Base-by-base conservation (phyloP, 768 basidiomycete genomes). In the Daedaleopsis sinensis region DNA sequence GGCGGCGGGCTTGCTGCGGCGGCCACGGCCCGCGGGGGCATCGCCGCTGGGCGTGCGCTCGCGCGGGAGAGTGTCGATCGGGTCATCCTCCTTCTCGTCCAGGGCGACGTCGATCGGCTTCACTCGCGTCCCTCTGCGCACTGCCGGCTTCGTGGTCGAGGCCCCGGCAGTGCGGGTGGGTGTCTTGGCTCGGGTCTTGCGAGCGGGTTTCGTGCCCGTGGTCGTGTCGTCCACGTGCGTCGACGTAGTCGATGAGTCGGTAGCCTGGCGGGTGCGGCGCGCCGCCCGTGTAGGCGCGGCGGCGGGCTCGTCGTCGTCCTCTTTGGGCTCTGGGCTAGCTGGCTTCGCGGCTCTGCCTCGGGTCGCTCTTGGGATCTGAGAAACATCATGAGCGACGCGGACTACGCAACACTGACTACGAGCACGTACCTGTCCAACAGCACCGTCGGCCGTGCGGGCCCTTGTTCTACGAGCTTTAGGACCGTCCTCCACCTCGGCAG, bases 241-340 rank as follows among this genome's bases (percentile, higher is more conserved):
- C 55, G 57, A 19, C 51, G 51, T 52, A 55, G 54, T 21, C 36
- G 50, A 51, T 10, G 37, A 21, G 47, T 36, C 62, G 27, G 56
- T 66, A 55, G 52, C 54, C 55, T 70, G 57, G 18, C 73, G 67
- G 4, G 71, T 70, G 37, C 70, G 71, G 7, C 70, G 70, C 16
- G 52, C 61, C 18, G 64, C n/a, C 48, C 64, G 63, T 1, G 61
- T 42, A 12, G 59, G 56, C 11, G 44, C 39, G 18, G 56, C 49
- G 8, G 62, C 68, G 10, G 43, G 35, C 21, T 64, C 68, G 12
- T 61, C 53, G 19, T 61, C 52, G 37, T 54, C 54, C 15, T 49
- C 60, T 18, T 43, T 47, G 5, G 64, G 53, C 51, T 62, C 59
- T 13, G 50, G 44, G 1, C 12, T n/a, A 2, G 47, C 23, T 13